These are phyloP conservation scores for Alternaria postmessia DNA, from an alignment of 2,329 filamentous ascomycete genomes.

Conservation along the genomic window DNA sequence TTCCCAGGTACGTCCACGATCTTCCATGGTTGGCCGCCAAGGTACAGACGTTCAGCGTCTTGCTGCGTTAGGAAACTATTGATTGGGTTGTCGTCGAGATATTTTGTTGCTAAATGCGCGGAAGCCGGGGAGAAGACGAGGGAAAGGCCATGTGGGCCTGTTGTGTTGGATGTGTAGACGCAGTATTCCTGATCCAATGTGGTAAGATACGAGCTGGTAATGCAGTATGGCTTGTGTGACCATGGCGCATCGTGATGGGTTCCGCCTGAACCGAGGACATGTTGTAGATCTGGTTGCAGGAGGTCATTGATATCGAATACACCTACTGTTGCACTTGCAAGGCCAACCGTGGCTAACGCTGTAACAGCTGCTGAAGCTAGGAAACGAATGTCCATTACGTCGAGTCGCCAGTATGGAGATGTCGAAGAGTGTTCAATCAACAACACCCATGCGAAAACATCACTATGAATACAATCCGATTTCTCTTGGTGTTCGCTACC, in stretches of 20 bases:
- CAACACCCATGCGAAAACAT: neutral
- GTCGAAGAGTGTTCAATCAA: neutral
- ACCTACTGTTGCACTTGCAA: constrained; percentile 18
- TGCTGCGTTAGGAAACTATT: constrained; percentile 17
- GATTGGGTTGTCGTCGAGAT: constrained; percentile 28
- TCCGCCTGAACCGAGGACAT: neutral
- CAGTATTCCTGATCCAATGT: constrained; percentile 27
- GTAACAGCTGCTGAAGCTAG: neutral
- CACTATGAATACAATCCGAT: neutral
- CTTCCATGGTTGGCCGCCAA: constrained; percentile 20
- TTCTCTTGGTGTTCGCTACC: neutral
- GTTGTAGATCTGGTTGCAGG: constrained; percentile 14
- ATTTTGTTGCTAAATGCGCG: constrained; percentile 7
- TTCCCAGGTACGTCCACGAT: constrained; percentile 27
- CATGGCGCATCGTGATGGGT: constrained; percentile 9
- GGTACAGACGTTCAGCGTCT: constrained; percentile 14
- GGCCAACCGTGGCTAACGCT: neutral
- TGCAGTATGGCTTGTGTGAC: constrained; percentile 30
- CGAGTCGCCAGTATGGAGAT: neutral
- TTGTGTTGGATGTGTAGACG: constrained; percentile 29
- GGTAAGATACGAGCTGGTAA: constrained; percentile 9
- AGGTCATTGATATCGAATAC: constrained; percentile 24
- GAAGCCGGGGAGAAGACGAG: constrained; percentile 21
- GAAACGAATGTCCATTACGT: neutral
- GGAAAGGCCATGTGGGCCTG: constrained; percentile 23